These are phyloP conservation scores for Pilobolus umbonatus DNA, from an alignment of 192 early-diverging fungal genomes.

Conservation along the genomic window DNA sequence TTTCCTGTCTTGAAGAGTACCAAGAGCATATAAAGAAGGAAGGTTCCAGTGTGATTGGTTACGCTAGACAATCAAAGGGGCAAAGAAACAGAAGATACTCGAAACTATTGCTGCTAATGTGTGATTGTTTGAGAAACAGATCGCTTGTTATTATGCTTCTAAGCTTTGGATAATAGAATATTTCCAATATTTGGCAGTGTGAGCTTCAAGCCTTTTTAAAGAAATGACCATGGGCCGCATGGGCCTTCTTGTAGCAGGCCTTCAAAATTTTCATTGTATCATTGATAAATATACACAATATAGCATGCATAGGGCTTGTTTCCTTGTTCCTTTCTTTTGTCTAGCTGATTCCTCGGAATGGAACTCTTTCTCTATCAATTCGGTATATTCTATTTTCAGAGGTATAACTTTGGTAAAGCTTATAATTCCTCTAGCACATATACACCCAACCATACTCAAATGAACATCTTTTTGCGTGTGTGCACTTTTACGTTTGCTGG, in stretches of 20 bases:
- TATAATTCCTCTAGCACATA: too few relatives aligned
- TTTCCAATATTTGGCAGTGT: too few relatives aligned
- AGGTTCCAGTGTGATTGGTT: slow-evolving; percentile 9
- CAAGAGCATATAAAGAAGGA: slow-evolving; percentile 21
- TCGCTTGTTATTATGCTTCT: background rate
- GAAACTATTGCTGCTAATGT: slow-evolving; percentile 16
- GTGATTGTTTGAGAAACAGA: slow-evolving; percentile 13
- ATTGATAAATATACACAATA: slow-evolving; percentile 12
- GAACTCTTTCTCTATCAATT: background rate
- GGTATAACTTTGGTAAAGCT: background rate
- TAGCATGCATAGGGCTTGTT: slow-evolving; percentile 13
- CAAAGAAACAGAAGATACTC: slow-evolving; percentile 14
- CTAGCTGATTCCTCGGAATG: background rate
- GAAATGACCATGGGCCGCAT: slow-evolving; percentile 4
- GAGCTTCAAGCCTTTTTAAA: too few relatives aligned
- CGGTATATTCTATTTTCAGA: background rate
- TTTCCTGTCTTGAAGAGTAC: slow-evolving; percentile 14
- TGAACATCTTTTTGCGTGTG: background rate
- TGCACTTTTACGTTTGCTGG: background rate
- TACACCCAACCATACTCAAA: too few relatives aligned
- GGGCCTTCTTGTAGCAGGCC: slow-evolving; percentile 10
- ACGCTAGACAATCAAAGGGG: slow-evolving; percentile 12
- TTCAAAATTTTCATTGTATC: slow-evolving; percentile 10
- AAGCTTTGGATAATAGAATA: too few relatives aligned
- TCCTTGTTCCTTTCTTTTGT: background rate